These are phyloP conservation scores for Phytopythium chamaehyphon DNA, from an alignment of 352 stramenopile species.

Conservation along the genomic window DNA sequence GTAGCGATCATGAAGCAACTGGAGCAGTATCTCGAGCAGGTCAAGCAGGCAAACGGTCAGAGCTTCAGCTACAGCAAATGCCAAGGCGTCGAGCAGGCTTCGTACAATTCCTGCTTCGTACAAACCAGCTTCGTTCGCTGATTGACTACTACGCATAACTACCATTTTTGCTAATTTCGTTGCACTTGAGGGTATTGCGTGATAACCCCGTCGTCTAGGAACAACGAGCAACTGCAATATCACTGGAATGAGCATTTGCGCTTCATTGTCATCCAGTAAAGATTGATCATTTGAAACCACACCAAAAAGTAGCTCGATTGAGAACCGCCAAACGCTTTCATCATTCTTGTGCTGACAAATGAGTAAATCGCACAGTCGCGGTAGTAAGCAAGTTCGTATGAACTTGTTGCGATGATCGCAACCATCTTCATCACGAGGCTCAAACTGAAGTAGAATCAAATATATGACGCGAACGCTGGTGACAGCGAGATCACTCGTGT, in stretches of 20 bases:
- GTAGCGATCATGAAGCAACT: slow-evolving; percentile 33
- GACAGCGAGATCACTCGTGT: slow-evolving; percentile 14
- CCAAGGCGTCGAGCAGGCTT: slow-evolving; percentile 18
- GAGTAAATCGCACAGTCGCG: slow-evolving; percentile 27
- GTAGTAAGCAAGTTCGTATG: slow-evolving; percentile 40
- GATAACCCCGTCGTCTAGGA: slow-evolving; percentile 18
- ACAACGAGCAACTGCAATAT: slow-evolving; percentile 29
- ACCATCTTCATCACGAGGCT: slow-evolving; percentile 18
- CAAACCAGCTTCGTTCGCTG: slow-evolving; percentile 9
- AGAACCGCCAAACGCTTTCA: slow-evolving; percentile 48
- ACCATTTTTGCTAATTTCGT: slow-evolving; percentile 35
- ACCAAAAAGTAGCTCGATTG: slow-evolving; percentile 42
- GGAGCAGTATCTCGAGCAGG: slow-evolving; percentile 28
- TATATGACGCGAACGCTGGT: slow-evolving; percentile 56
- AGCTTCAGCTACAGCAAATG: slow-evolving; percentile 14
- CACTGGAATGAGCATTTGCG: slow-evolving; percentile 15
- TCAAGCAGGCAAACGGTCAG: slow-evolving; percentile 15
- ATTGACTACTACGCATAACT: slow-evolving; percentile 14
- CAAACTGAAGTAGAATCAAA: slow-evolving; percentile 43
- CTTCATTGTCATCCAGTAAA: slow-evolving; percentile 19
- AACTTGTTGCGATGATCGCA: slow-evolving; percentile 27
- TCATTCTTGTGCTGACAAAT: slow-evolving; percentile 4
- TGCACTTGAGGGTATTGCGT: slow-evolving; percentile 24
- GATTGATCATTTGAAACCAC: slow-evolving; percentile 31
- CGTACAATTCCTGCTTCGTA: slow-evolving; percentile 26